These are phyloP conservation scores for Diplodia mutila DNA, from an alignment of 2,329 filamentous ascomycete species.

Conservation along the genomic window DNA sequence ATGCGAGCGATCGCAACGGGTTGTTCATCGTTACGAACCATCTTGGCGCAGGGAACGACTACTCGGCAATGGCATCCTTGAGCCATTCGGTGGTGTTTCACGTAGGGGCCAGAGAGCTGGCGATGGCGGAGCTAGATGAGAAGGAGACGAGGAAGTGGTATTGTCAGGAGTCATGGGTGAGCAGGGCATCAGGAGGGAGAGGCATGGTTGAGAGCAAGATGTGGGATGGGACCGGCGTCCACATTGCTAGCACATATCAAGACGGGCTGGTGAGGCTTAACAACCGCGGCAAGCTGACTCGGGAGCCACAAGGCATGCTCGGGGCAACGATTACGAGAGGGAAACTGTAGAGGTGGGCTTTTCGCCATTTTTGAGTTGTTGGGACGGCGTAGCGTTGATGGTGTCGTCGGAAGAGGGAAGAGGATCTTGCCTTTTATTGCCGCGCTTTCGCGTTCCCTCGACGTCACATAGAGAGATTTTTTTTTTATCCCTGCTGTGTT, in stretches of 20 bases:
- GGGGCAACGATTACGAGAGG: not conserved
- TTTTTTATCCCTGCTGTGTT: not conserved
- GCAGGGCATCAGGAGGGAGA: conserved; percentile 34
- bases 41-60: conserved; percentile 33
- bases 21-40: conserved; percentile 57
- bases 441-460: not conserved
- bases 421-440: too few relatives aligned
- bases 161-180: conserved; percentile 37
- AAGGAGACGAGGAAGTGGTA: conserved; percentile 39
- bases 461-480: not conserved
- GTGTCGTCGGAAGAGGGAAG: not conserved
- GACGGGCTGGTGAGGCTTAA: conserved; percentile 39
- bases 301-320: not conserved
- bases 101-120: conserved; percentile 35
- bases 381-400: not conserved
- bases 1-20: conserved; percentile 60
- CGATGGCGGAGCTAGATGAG: conserved; percentile 33
- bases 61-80: conserved; percentile 37
- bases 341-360: conserved; percentile 8
- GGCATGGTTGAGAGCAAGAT: conserved; percentile 36
- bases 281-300: not conserved
- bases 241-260: conserved; percentile 40
- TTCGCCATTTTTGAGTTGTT: not conserved
- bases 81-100: conserved; percentile 42
- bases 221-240: conserved; percentile 37